Evolutionary conservation across 805 yeast species (phyloP), one percentile per base, ranked within the genome.

Genomic region (Suhomyces xylopsoci): DNA sequence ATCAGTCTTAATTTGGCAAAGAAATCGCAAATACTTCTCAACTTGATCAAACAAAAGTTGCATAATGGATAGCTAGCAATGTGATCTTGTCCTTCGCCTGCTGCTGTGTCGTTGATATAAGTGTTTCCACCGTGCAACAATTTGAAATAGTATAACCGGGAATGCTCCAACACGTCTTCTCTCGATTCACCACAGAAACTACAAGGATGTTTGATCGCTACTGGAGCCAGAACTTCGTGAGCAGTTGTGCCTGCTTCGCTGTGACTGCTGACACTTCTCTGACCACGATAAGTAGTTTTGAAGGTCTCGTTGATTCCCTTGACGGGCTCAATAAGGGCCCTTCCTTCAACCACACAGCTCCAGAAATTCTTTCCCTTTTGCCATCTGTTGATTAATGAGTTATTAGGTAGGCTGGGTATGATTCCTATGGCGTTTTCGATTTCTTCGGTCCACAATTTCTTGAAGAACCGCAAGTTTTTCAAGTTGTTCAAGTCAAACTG

Each of bases 251-350:
- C 42, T 19, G 36, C 22, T 20, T 45, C 43, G n/a, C 17, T 32
- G 36, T n/a, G 36, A n/a, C 42, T 17, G 24, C 42, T 38, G 42
- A 17, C 42, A 17, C 42, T 38, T 38, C 42, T 38, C 42, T 38
- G 42, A 38, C 64, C 68, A 34, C 55, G 55, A 51, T 74, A 73
- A 1, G 72, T 62, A 34, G 74, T 60, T 60, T 84, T 82, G 71
- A 86, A 87, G 1, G 82, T 81, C 66, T 88, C 96, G 62, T 92
- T 91, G 41, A 87, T 79, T 0, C 93, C 92, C 49, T 90, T 82
- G 7, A 92, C 81, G 0, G 99, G 99, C 68, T 91, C 96, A 40
- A 93, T 84, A 3, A 83, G 77, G 5, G 90, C 90, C 44, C 87
- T 78, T 3, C 96, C 96, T 49, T 91, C 97, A 30, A 88, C 80